Evolutionary conservation across 1,139 yeast genomes (phyloP), one percentile per base, ranked within the genome.

Genomic region (Kodamaea sp.): DNA sequence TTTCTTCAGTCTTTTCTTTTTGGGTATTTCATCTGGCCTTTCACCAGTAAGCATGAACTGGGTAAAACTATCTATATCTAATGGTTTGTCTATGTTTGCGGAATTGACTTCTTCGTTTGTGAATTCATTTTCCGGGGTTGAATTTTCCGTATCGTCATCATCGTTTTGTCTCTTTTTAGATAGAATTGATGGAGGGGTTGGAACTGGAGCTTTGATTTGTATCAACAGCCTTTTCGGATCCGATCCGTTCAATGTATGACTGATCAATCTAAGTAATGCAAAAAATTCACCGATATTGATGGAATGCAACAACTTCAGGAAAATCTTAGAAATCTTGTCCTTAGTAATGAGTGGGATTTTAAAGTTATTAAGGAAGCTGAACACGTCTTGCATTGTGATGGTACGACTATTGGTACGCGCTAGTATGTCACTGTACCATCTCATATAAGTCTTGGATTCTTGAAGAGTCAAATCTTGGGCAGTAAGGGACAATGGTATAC

Each of bases 401-500:
- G 84, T 64, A 46, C 81, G 69, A 30, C 75, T 65, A 46, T 75
- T 75, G 9, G 75, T 69, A 36, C 86, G 70, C 9, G 81, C 73
- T 33, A 80, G 69, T 10, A 84, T 79, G 52, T 81, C 83, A 50
- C 81, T 79, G 54, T 84, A 84, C 94, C 94, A 84, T 50, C 92
- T 63, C 57, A 83, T 68, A 57, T 84, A 84, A 0, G 92, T 83
- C 50, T 79, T 79, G 3, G 80, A 74, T 52, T 84, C 94, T 44
- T 78, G 79, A 10, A 68, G 65, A 0, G 87, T 72, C 32, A 84
- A 64, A 37, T 83, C 85, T 37, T 74, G 77, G 1, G 79, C 74
- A 1, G 81, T 71, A 22, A 84, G 61, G 2, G 88, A 78, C 34
- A 84, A 61, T 0, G 90, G 88, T 3, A 80, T 72, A 25, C 64